These are phyloP conservation scores for Zygoascus bituminiphila DNA, from an alignment of 805 yeast genomes.

Conservation along the genomic window DNA sequence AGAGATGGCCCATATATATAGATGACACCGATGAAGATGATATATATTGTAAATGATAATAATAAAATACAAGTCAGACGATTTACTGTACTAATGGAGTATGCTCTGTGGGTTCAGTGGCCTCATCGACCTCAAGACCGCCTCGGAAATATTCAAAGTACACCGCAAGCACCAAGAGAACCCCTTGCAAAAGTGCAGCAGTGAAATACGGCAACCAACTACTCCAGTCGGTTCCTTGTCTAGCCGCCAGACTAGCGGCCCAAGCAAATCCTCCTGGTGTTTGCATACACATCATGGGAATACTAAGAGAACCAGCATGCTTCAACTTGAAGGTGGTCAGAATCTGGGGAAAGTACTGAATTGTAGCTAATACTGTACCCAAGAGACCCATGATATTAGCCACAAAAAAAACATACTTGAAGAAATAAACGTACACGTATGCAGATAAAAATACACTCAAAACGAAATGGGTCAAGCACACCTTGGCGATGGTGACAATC, in stretches of 20 bases:
- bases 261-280: constrained; percentile 85
- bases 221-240: constrained; percentile 79
- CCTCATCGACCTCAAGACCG: neutral
- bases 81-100: constrained; percentile 8
- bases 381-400: constrained; percentile 56
- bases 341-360: constrained; percentile 77
- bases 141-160: constrained; percentile 32
- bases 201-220: constrained; percentile 74
- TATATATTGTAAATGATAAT: no score
- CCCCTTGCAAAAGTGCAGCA: constrained; percentile 61
- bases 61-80: no score
- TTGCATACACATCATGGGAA: constrained; percentile 76
- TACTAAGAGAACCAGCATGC: constrained; percentile 72
- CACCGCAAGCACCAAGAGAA: constrained; percentile 53
- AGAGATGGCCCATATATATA: no score
- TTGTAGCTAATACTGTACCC: constrained; percentile 53
- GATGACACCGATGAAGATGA: no score
- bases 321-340: constrained; percentile 58
- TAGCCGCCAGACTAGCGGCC: constrained; percentile 59
- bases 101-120: constrained; percentile 1
- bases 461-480: constrained; percentile 26
- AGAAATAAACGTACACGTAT: constrained; percentile 10
- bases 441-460: constrained; percentile 17
- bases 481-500: constrained; percentile 13
- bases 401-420: constrained; percentile 27